Evolutionary conservation across 768 basidiomycete genomes (phyloP), one percentile per base, ranked within the genome.

Genomic region (Boletus barrowsii): DNA sequence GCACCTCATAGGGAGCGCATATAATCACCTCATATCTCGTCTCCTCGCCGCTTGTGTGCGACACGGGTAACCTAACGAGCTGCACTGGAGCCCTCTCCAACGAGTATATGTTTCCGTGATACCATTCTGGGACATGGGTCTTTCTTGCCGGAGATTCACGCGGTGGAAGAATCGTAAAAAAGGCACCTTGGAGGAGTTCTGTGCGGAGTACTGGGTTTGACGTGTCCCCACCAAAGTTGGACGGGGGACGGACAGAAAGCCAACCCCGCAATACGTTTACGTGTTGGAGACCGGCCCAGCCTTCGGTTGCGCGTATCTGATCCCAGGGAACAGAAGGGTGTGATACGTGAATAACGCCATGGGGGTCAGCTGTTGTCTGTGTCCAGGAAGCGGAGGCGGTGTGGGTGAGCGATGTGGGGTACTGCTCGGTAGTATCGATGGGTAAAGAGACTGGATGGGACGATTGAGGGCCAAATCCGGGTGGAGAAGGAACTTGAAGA

Each of bases 251-350:
- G 17, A 93, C 56, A 2, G 79, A 84, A 5, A 94, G 54, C 10
- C 78, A 80, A 0, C 87, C 81, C 35, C 81, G 83, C 17, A 94
- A 75, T 30, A 93, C 71, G 9, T 81, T 77, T 61, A 92, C 84
- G 62, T 92, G 88, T 68, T 96, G 93, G 17, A 94, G 71, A 20
- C 82, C 86, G 22, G 91, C 87, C 93, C 93, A 94, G 13, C 93
- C 93, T 69, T 92, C 88, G 3, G 86, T 84, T 24, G 79, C 75
- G 13, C 91, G 84, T 50, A 94, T 75, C 47, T 78, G 75, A 30
- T 79, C 68, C 93, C 67, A 82, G 81, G 86, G 79, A 54, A 88
- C 76, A 42, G 78, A 55, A 5, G 86, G 87, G 58, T 87, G 86
- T 0, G 83, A 79, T n/a, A 90, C 69, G n/a, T 72, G 64, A 17